Conservation (phyloP, 495 filamentous ascomycete species). For the Aspergillus haitiensis region DNA sequence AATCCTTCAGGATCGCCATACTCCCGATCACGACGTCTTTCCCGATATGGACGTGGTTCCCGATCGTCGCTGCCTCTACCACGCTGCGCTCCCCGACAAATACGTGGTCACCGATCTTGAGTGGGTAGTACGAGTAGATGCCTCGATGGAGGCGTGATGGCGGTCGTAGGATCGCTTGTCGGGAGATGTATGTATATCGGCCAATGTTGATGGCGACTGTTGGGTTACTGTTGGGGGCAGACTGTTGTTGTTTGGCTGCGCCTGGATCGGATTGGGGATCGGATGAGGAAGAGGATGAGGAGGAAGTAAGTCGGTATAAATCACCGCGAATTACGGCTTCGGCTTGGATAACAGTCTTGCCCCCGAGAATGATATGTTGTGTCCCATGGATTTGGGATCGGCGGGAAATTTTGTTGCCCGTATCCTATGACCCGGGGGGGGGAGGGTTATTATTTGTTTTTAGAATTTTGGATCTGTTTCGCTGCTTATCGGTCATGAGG, state of each 20-base stretch:
- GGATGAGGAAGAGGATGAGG: slow-evolving; percentile 29
- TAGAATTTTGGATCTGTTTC: neutral
- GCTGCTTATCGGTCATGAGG: slow-evolving; percentile 1
- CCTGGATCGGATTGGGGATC: neutral
- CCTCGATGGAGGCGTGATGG: slow-evolving; percentile 67
- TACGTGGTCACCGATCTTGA: slow-evolving; percentile 90
- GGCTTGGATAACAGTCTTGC: slow-evolving; percentile 89
- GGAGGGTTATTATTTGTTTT: slow-evolving; percentile 3
- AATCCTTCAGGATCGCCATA: slow-evolving; percentile 89
- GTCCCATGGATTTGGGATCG: slow-evolving; percentile 87
- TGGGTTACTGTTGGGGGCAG: slow-evolving; percentile 23
- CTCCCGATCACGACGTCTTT: slow-evolving; percentile 70
- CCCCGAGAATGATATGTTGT: slow-evolving; percentile 95
- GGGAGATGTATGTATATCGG: slow-evolving; percentile 80
- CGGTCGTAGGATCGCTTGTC: slow-evolving; percentile 70
- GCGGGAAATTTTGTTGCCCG: slow-evolving; percentile 96
- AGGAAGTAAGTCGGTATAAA: slow-evolving; percentile 57
- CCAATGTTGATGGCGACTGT: slow-evolving; percentile 74
- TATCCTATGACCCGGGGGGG: slow-evolving; percentile 62
- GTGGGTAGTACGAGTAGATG: slow-evolving; percentile 67
- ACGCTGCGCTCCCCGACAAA: slow-evolving; percentile 75
- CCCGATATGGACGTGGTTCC: slow-evolving; percentile 81
- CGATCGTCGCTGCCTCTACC: slow-evolving; percentile 75
- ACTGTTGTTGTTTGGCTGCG: slow-evolving; percentile 15
- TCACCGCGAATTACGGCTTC: slow-evolving; percentile 92